Base-by-base conservation (phyloP, 257 asterid species). In the Mentha longifolia region DNA sequence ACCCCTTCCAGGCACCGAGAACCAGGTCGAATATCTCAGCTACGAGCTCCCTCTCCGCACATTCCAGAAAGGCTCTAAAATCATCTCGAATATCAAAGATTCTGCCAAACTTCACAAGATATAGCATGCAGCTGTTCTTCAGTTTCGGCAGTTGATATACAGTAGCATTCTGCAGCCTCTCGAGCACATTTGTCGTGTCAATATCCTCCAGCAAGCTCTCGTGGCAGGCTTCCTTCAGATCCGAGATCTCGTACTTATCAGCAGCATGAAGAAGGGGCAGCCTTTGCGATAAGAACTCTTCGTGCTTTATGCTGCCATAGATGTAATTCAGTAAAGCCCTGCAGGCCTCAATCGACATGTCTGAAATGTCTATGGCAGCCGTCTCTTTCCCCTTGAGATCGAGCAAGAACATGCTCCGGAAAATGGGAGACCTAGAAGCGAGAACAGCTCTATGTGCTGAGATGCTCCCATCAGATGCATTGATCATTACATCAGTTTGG, bases 361-460 rank as follows among this genome's bases (percentile, higher is more conserved):
- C 98, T 0, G 90, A 51, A 55, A 92, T 84, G 83, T 88, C 51
- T 43, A 95, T 76, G 43, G 83, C 76, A 0, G 93, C 87, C 45
- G 80, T 25, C 60, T 86, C 92, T 78, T 87, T 89, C 81, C 93
- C 97, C 78, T 82, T 82, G 61, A 86, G 93, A 41, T 91, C 85
- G 67, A 89, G 97, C 5, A 87, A 80, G 81, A 94, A 91, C 99
- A 94, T 94, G 86, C 92, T 91, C 58, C 84, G 83, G 78, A 94
- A 91, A 45, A 94, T 96, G 14, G 95, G 93, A 2, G 99, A 94
- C 28, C 96, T 77, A 10, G 97, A 83, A 6, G 99, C 99, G 39
- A 94, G 98, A 81, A 94, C 89, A 1, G 99, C 97, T 3, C 97
- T 89, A 39, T 94, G 98, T 0, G 99, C 96, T 17, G 84, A 70